Evolutionary conservation across 768 basidiomycete species (phyloP), one percentile per base, ranked within the genome.

Genomic region (Psilocybe tampanensis): DNA sequence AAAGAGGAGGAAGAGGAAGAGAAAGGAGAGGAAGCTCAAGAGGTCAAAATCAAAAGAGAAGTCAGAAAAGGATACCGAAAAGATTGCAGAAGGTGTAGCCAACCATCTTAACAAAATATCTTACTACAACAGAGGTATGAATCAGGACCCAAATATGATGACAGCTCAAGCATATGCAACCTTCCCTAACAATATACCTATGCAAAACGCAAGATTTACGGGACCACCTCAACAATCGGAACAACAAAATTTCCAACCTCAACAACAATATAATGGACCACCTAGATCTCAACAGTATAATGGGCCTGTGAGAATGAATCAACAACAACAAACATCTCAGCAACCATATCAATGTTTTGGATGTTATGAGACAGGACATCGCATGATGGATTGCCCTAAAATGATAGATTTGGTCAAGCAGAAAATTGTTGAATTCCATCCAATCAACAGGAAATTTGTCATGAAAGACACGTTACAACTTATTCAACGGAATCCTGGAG

Each of bases 331-430:
- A 3, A 5, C 6, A n/a, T 8, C 36, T 6, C 33, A 34, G 15
- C 33, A 34, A 8, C 15, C 33, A 34, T 8, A 39, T 23, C n/a
- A 24, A 9, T 59, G 57, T 19, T 59, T 36, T 49, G 57, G 57
- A 41, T 59, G 57, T 47, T 44, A 54, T 11, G 44, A 41, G 13
- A 7, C 45, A 18, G 52, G 29, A 6, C 57, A 59, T 32, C 32
- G 32, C n/a, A 44, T 59, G 26, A 11, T n/a, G 4, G 39, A 54
- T 32, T 59, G 57, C 24, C 57, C 52, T 1, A 13, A 45, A 7
- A 39, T 59, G 23, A 19, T 54, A 1, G 52, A 59, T 19, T 34
- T 59, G 9, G 29, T 59, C 5, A 44, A 52, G 26, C 2, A 54
- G 26, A 45, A 45, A 13, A 32, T 59, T 42, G 12, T 62, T 2